phyloP scores from a whole-genome alignment of 352 stramenopile genomes.

The Phytophthora cactorum region DNA sequence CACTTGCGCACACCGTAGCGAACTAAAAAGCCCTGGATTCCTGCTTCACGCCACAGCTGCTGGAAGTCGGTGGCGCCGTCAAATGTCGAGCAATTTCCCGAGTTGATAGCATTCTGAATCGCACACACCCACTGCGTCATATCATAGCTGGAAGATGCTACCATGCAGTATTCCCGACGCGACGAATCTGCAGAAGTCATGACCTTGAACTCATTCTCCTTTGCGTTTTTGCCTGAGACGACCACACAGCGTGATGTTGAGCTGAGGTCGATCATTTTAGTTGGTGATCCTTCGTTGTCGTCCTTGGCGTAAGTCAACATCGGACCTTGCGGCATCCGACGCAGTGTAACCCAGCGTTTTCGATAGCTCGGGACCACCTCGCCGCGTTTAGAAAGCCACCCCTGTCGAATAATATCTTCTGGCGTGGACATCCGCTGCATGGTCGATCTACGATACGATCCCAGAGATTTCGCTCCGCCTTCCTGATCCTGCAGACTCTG shows the following conservation, averaged over 20 bases:
- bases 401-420: constrained; percentile 56
- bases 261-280: constrained; percentile 79
- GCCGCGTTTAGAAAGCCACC: constrained; percentile 82
- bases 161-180: constrained; percentile 66
- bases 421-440: constrained; percentile 60
- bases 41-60: constrained; percentile 78
- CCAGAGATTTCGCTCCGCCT: constrained; percentile 59
- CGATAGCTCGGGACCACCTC: constrained; percentile 82
- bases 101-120: constrained; percentile 85
- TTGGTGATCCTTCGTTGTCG: constrained; percentile 46
- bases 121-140: constrained; percentile 84
- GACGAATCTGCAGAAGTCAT: constrained; percentile 78
- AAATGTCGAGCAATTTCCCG: constrained; percentile 77
- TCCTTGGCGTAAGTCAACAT: constrained; percentile 84
- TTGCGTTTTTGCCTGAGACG: constrained; percentile 53
- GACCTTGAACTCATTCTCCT: constrained; percentile 81
- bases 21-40: constrained; percentile 83
- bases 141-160: constrained; percentile 75
- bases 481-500: constrained; percentile 66
- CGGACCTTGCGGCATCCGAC: constrained; percentile 74
- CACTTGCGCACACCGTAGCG: constrained; percentile 87
- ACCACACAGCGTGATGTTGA: constrained; percentile 79
- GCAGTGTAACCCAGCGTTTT: constrained; percentile 84
- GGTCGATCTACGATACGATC: constrained; percentile 72
- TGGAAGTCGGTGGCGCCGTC: constrained; percentile 74